Base-by-base conservation (phyloP, 768 basidiomycete species). In the Macrolepiota dolichaula region DNA sequence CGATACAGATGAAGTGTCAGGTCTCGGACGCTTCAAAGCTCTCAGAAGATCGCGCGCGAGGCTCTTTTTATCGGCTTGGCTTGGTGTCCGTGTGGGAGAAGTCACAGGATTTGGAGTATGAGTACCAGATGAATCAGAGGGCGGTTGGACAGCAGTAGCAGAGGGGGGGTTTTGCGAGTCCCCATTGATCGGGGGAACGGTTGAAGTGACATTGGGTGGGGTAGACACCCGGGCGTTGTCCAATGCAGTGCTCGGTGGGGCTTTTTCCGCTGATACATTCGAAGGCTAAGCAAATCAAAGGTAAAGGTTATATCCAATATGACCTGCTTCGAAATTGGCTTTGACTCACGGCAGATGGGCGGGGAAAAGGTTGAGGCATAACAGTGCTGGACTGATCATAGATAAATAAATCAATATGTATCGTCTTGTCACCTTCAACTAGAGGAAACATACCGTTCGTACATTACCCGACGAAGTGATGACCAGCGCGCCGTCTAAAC, bases 41-140 rank as follows among this genome's bases (percentile, higher is more conserved):
- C 76, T 77, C 22, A 89, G 64, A 49, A 89, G 73, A 68, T 87
- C 85, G 47, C 74, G 78, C 1, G 87, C 86, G 27, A 89, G 75
- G 46, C 75, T 76, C 50, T 71, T 79, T 64, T 75, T 81, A 66
- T 85, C 76, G 5, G 81, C 84, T 29, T 82, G 71, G 36, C 67
- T 62, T 25, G 80, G 79, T 4, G 74, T 72, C 55, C 72, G 72
- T 51, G 56, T 24, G 15, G 59, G 52, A 15, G 59, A 49, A 17
- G 17, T 15, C 5, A 38, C n/a, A 22, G 35, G 15, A 19, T 35
- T 32, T 27, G 36, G 12, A 24, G 17, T 32, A 10, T 19, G 15
- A 32, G 19, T 22, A 11, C 1, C n/a, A 22, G 36, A 27, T 22
- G 57, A 52, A 53, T n/a, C 17, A 35, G 40, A 40, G 7, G 25